Evolutionary conservation across 805 yeast genomes (phyloP).

Genomic region (Candida broadrunensis): DNA sequence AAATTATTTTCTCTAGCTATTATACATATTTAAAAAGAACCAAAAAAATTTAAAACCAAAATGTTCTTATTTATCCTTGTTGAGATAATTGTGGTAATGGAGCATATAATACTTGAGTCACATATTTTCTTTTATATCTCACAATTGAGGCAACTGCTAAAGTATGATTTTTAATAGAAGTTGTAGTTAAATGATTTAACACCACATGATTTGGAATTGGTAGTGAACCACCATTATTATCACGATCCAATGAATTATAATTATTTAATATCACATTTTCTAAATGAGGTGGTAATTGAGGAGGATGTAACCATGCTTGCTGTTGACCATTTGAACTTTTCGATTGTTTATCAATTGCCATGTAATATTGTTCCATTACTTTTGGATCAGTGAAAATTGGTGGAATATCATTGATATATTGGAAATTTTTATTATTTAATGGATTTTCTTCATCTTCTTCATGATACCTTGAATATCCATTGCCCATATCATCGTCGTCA

Average conservation of each 20-base stretch:
- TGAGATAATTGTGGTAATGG: constrained; percentile 54
- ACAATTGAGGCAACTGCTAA: constrained; percentile 91
- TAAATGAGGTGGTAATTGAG: constrained; percentile 93
- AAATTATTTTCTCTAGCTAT: too few species aligned
- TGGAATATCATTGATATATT: constrained; percentile 69
- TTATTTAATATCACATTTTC: constrained; percentile 90
- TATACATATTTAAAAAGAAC: too few species aligned
- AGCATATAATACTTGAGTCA: constrained; percentile 88
- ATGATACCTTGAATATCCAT: constrained; percentile 74
- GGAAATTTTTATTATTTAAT: constrained; percentile 15
- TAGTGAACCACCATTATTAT: constrained; percentile 82
- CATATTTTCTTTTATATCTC: constrained; percentile 83
- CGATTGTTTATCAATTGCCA: constrained; percentile 69
- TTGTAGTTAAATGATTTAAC: constrained; percentile 90
- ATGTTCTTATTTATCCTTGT: not conserved
- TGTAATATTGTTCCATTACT: constrained; percentile 82
- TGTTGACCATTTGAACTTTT: constrained; percentile 53
- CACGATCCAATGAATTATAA: constrained; percentile 54
- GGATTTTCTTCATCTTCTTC: constrained; percentile 44
- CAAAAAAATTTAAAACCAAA: too few species aligned
- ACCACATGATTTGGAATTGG: constrained; percentile 96
- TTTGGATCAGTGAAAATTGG: constrained; percentile 82
- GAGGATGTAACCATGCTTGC: constrained; percentile 81
- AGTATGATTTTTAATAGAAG: constrained; percentile 90
- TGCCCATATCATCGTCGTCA: constrained; percentile 80